Conservation (phyloP, 345 rosid genomes). For the Rhizophora apiculata region DNA sequence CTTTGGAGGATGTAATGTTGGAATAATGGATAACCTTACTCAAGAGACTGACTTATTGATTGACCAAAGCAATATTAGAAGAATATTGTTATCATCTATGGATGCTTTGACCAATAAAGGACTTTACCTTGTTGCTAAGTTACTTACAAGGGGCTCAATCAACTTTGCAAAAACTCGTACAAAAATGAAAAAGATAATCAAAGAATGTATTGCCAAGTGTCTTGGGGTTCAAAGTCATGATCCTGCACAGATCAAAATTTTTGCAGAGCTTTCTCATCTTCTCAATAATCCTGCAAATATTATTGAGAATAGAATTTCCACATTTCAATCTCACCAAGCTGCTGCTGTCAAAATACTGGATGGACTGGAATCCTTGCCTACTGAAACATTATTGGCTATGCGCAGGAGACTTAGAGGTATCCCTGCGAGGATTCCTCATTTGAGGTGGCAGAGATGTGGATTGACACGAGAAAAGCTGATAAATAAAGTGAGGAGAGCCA, state of each 20-base stretch:
- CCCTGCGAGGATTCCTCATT: slow-evolving; percentile 32
- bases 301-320: slow-evolving; percentile 33
- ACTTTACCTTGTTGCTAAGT: slow-evolving; percentile 50
- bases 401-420: slow-evolving; percentile 57
- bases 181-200: slow-evolving; percentile 57
- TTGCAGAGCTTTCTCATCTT: slow-evolving; percentile 41
- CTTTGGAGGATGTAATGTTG: slow-evolving; percentile 40
- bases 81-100: slow-evolving; percentile 36
- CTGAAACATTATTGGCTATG: slow-evolving; percentile 58
- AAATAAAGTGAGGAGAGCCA: slow-evolving; percentile 34
- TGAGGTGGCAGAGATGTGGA: slow-evolving; percentile 29
- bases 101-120: slow-evolving; percentile 62
- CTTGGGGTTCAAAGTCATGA: slow-evolving; percentile 20
- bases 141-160: slow-evolving; percentile 44
- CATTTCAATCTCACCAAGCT: slow-evolving; percentile 36
- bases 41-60: slow-evolving; percentile 22
- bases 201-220: slow-evolving; percentile 32
- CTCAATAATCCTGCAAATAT: slow-evolving; percentile 48
- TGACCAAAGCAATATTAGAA: slow-evolving; percentile 27
- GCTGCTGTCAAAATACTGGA: slow-evolving; percentile 44
- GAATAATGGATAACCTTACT: slow-evolving; percentile 20
- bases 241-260: slow-evolving; percentile 23
- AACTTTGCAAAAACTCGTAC: slow-evolving; percentile 48
- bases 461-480: slow-evolving; percentile 41
- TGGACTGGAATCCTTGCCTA: slow-evolving; percentile 52